These are phyloP conservation scores for Buxus sempervirens DNA, from an alignment of 164 flowering plant species.

Conservation along the genomic window DNA sequence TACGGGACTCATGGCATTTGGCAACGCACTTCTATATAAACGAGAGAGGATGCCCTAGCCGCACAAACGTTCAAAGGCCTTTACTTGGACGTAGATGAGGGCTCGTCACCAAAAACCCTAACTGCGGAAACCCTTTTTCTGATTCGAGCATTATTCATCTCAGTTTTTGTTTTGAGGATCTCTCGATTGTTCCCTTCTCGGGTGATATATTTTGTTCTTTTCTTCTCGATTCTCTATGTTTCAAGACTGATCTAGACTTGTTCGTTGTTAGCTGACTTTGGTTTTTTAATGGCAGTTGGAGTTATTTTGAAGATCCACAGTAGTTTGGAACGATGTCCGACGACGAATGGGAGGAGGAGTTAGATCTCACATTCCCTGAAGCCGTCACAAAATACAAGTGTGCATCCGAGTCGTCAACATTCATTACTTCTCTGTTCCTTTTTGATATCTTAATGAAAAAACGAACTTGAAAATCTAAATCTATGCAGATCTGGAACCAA, in stretches of 20 bases:
- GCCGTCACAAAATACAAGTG: conserved; percentile 88
- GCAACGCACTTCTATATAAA: no score
- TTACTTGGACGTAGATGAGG: no score
- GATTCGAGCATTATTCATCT: not conserved
- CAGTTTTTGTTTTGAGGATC: not conserved
- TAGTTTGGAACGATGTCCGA: conserved; percentile 52
- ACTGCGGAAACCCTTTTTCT: no score
- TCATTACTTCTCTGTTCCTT: conserved; percentile 15
- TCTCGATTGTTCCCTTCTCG: not conserved
- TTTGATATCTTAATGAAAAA: not conserved
- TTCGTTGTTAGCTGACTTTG: not conserved
- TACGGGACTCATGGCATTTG: no score
- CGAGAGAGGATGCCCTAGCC: no score
- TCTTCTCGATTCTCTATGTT: not conserved
- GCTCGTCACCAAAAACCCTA: no score
- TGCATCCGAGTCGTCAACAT: conserved; percentile 81
- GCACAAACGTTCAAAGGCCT: no score
- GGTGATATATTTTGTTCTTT: not conserved
- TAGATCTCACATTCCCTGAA: conserved; percentile 77
- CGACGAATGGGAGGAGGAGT: conserved; percentile 79
- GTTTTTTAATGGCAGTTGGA: conserved; percentile 2
- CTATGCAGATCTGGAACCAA: no score
- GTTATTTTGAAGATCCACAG: not conserved
- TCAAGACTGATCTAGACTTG: not conserved
- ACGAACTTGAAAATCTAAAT: no score